These are phyloP conservation scores for Coemansia sp. DNA, from an alignment of 192 early-diverging fungal species.

Conservation along the genomic window DNA sequence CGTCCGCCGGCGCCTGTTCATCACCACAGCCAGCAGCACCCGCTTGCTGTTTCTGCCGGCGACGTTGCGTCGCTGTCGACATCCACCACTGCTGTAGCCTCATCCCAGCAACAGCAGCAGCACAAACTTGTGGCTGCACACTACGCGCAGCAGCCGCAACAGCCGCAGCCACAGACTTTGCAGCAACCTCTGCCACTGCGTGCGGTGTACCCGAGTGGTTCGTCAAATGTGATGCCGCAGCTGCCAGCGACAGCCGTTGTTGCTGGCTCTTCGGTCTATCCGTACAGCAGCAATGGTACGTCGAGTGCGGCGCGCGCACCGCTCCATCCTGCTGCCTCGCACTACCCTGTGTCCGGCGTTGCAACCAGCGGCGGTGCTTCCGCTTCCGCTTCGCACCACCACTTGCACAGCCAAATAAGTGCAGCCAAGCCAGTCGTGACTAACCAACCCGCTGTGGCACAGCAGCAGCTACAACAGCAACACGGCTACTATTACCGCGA, in stretches of 20 bases:
- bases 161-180: constrained; percentile 10
- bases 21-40: constrained; percentile 3
- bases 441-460: too few relatives aligned
- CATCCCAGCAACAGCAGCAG: constrained; percentile 10
- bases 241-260: constrained; percentile 5
- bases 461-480: constrained; percentile 17
- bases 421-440: too few relatives aligned
- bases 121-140: not conserved
- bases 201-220: too few relatives aligned
- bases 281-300: constrained; percentile 3
- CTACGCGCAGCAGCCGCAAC: constrained; percentile 20
- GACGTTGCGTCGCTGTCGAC: constrained; percentile 8
- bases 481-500: constrained; percentile 31
- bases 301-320: constrained; percentile 8
- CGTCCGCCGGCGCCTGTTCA: constrained; percentile 9
- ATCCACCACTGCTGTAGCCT: not conserved
- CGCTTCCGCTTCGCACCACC: not conserved
- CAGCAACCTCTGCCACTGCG: constrained; percentile 8
- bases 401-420: not conserved
- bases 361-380: constrained; percentile 1
- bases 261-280: not conserved
- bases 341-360: constrained; percentile 30
- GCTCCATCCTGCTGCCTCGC: constrained; percentile 24
- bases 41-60: constrained; percentile 1
- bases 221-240: constrained; percentile 1